phyloP scores from a whole-genome alignment of 176 grass and related monocot genomes.

The Olyra latifolia region DNA sequence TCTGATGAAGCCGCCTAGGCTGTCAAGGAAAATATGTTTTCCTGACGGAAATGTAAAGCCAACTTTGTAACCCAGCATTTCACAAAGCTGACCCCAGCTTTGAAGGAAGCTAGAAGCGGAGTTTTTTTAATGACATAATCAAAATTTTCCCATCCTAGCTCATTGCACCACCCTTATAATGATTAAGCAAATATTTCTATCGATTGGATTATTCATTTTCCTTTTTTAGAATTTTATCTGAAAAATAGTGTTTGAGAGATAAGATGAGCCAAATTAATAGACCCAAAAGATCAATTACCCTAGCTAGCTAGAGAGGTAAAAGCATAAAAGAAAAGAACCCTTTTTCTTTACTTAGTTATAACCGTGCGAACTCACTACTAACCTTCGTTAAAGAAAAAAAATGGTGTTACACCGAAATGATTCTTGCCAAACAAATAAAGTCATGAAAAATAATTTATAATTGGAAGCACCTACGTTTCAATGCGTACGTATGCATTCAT shows the following conservation, averaged over 20 bases:
- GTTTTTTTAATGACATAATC: background rate
- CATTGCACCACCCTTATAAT: background rate
- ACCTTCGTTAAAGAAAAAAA: background rate
- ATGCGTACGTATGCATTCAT: too few relatives aligned
- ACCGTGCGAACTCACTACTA: background rate
- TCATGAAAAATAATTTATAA: background rate
- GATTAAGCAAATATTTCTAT: background rate
- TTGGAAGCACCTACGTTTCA: background rate
- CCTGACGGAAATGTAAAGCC: too few relatives aligned
- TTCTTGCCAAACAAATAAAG: background rate
- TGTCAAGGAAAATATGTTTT: too few relatives aligned
- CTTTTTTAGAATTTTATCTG: background rate
- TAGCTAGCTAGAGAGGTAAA: background rate
- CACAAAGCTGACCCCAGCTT: background rate
- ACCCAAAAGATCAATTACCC: background rate
- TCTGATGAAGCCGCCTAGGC: too few relatives aligned
- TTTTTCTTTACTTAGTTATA: background rate
- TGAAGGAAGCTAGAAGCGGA: background rate
- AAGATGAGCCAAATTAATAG: background rate
- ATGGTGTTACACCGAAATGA: background rate
- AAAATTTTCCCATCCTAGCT: background rate
- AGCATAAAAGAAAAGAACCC: background rate
- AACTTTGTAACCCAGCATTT: background rate
- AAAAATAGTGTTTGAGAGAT: background rate
- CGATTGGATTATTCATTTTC: background rate